A percentile compares a stretch with the other conserved stretches of the same genome.
phyloP scores from a whole-genome alignment of 2,329 filamentous ascomycete genomes.

The Paraphaeosphaeria minitans region DNA sequence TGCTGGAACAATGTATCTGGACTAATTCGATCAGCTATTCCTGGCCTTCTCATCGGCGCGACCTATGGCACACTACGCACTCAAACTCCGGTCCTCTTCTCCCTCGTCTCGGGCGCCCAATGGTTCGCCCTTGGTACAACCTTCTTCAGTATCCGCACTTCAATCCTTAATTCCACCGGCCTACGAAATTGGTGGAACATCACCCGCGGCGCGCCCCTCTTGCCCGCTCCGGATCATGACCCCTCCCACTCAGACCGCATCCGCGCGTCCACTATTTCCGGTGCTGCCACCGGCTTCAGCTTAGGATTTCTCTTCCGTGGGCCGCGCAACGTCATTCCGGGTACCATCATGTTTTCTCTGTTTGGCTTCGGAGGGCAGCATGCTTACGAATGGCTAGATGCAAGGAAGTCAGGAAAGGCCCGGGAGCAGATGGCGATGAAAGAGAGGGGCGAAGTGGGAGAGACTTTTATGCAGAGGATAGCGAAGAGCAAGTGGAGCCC shows the following conservation, averaged over 20 bases:
- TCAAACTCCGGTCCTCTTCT: conserved; percentile 70
- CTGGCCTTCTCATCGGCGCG: conserved; percentile 64
- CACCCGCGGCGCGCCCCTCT: conserved; percentile 33
- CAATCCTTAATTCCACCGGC: conserved; percentile 44
- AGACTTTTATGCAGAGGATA: conserved; percentile 54
- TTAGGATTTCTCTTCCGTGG: conserved; percentile 61
- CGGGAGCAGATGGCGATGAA: conserved; percentile 42
- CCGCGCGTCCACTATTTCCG: conserved; percentile 72
- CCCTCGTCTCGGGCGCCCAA: conserved; percentile 73
- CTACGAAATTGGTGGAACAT: conserved; percentile 38
- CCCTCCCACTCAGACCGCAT: conserved; percentile 65
- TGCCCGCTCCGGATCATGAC: conserved; percentile 45
- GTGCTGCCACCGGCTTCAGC: conserved; percentile 65
- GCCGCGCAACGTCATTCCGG: conserved; percentile 54
- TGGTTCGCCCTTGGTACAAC: conserved; percentile 79
- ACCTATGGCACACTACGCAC: conserved; percentile 62
- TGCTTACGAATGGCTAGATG: conserved; percentile 59
- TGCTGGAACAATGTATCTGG: too few relatives aligned
- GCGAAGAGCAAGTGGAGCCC: conserved; percentile 72
- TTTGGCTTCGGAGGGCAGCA: conserved; percentile 63
- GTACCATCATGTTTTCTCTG: conserved; percentile 63
- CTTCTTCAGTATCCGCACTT: conserved; percentile 69
- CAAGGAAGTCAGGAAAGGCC: conserved; percentile 47
- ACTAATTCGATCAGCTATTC: conserved; percentile 56
- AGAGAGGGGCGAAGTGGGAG: conserved; percentile 32